phyloP scores from a whole-genome alignment of 2,329 filamentous ascomycete genomes.

The Botrytis tulipae region DNA sequence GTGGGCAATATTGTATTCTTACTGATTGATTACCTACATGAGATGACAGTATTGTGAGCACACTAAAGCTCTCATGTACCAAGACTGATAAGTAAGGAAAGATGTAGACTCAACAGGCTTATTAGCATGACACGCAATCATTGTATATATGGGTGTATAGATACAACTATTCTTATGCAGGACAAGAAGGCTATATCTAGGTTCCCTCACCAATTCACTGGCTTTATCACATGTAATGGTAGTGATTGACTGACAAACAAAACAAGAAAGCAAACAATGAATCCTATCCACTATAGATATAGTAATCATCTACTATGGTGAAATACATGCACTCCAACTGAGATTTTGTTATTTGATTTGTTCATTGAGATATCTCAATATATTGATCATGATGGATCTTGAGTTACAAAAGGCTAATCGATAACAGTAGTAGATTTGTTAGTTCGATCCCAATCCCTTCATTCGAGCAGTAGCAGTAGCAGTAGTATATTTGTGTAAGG shows the following conservation, averaged over 20 bases:
- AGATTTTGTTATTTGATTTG: neutral
- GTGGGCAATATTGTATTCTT: neutral
- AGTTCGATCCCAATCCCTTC: neutral
- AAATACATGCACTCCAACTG: neutral
- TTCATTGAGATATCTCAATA: neutral
- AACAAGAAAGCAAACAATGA: neutral
- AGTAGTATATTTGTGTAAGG: neutral
- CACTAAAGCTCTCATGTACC: neutral
- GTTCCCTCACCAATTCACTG: neutral
- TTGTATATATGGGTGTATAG: neutral
- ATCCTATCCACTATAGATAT: neutral
- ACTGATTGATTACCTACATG: neutral
- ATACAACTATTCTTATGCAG: conserved; percentile 1
- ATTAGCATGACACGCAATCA: neutral
- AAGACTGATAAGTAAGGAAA: neutral
- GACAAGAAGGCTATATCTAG: neutral
- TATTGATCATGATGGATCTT: neutral
- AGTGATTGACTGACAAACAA: neutral
- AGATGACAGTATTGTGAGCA: neutral
- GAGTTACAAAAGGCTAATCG: neutral
- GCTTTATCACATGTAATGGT: neutral
- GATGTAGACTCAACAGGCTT: neutral
- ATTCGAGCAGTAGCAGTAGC: neutral
- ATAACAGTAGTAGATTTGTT: neutral
- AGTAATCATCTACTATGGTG: neutral